Percentiles rank a stretch among this genome's conserved stretches.
phyloP scores from a whole-genome alignment of 2,329 filamentous ascomycete species.

The Colletotrichum tofieldiae region DNA sequence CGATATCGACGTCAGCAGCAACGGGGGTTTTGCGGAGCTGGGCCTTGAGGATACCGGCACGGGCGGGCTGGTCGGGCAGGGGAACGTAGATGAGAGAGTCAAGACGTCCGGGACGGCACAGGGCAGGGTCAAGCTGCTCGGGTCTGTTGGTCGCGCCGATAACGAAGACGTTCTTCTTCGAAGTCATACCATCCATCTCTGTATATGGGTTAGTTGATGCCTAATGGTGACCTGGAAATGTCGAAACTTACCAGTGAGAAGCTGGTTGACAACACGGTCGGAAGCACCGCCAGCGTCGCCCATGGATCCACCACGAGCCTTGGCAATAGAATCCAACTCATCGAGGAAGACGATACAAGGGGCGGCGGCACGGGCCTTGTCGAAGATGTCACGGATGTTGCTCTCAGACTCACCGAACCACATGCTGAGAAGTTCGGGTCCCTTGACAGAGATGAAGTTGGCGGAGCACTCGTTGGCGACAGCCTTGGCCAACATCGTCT shows the following conservation, averaged over 20 bases:
- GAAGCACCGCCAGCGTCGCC: slow-evolving; percentile 98
- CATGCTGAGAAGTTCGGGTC: slow-evolving; percentile 98
- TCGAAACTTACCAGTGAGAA: slow-evolving; percentile 84
- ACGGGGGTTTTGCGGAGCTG: slow-evolving; percentile 99
- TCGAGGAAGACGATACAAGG: slow-evolving; percentile 99
- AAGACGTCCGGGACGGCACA: slow-evolving; percentile 98
- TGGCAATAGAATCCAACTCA: slow-evolving; percentile 98
- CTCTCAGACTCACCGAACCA: slow-evolving; percentile 99
- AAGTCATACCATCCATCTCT: slow-evolving; percentile 99
- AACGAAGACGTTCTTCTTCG: slow-evolving; percentile 99
- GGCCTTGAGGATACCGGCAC: slow-evolving; percentile 90
- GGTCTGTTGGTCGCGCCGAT: slow-evolving; percentile 99
- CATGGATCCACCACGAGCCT: slow-evolving; percentile 96
- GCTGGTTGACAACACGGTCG: slow-evolving; percentile 99
- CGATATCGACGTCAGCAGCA: slow-evolving; percentile 86
- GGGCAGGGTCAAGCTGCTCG: slow-evolving; percentile 97
- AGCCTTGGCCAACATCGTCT: slow-evolving; percentile 99
- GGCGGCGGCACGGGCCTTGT: slow-evolving; percentile 98
- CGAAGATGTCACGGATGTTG: slow-evolving; percentile 99
- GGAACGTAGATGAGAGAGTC: slow-evolving; percentile 99
- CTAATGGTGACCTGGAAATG: background rate
- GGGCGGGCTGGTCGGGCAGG: slow-evolving; percentile 91
- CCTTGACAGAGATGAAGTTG: slow-evolving; percentile 99
- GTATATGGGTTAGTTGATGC: slow-evolving; percentile 24
- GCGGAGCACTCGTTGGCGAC: slow-evolving; percentile 99